Evolutionary conservation across 768 basidiomycete species (phyloP).

Genomic region (Pleurotus eryngii): DNA sequence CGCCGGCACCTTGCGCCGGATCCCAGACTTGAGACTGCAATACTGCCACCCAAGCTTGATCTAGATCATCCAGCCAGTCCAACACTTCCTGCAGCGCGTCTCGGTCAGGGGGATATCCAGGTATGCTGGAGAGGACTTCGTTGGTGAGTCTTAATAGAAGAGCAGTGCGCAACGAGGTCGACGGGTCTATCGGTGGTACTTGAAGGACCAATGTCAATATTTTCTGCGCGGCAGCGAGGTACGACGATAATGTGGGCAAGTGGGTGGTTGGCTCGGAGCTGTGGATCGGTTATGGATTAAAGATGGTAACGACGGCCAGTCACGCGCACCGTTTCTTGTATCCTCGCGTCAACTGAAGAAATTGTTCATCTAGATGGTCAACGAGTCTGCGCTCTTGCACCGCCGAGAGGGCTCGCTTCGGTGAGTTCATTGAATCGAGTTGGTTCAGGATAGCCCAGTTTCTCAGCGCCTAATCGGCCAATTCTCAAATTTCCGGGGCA

Average conservation of each 20-base stretch:
- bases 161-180: slow-evolving; percentile 60
- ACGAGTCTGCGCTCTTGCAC: slow-evolving; percentile 63
- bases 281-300: slow-evolving; percentile 4
- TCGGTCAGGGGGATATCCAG: slow-evolving; percentile 53
- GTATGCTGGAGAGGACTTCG: slow-evolving; percentile 57
- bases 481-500: too few species aligned
- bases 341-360: slow-evolving; percentile 62
- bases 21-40: slow-evolving; percentile 69
- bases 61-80: slow-evolving; percentile 70
- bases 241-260: slow-evolving; percentile 55
- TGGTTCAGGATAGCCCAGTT: too few species aligned
- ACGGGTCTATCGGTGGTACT: slow-evolving; percentile 73
- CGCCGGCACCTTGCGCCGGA: slow-evolving; percentile 32
- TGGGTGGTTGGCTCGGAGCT: slow-evolving; percentile 49
- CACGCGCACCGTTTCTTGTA: slow-evolving; percentile 70
- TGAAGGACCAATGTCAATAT: slow-evolving; percentile 64
- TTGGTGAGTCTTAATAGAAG: slow-evolving; percentile 72
- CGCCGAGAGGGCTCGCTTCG: slow-evolving; percentile 35
- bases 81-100: slow-evolving; percentile 49
- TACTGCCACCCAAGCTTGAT: slow-evolving; percentile 70
- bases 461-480: too few species aligned
- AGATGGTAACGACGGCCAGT: not conserved
- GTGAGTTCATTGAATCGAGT: too few species aligned
- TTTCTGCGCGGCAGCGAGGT: slow-evolving; percentile 54
- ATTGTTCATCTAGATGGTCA: slow-evolving; percentile 61